Conservation (phyloP, 768 basidiomycete genomes). For the Hericium erinaceus region DNA sequence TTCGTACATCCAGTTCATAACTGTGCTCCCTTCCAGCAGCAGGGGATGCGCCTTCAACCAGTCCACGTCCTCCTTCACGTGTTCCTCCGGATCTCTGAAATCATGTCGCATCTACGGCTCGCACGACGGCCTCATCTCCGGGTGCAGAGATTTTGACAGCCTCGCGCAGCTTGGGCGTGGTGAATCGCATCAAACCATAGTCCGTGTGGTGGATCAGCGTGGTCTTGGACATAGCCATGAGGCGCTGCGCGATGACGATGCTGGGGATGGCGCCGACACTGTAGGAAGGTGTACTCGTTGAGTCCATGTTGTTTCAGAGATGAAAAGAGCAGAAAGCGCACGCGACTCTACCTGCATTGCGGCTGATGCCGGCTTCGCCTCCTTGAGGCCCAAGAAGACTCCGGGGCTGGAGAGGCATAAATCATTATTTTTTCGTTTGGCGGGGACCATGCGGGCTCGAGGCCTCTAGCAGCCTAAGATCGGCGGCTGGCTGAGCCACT, state of each 20-base stretch:
- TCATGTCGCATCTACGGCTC: conserved; percentile 38
- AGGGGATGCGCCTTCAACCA: conserved; percentile 50
- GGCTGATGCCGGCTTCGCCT: conserved; percentile 68
- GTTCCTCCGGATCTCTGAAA: conserved; percentile 40
- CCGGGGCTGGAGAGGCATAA: conserved; percentile 33
- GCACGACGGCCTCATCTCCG: conserved; percentile 13
- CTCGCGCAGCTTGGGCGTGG: conserved; percentile 35
- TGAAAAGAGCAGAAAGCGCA: conserved; percentile 22
- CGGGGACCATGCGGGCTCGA: background rate
- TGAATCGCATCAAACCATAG: conserved; percentile 67
- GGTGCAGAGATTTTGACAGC: conserved; percentile 38
- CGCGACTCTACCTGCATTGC: conserved; percentile 66
- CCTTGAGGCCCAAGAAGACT: conserved; percentile 47
- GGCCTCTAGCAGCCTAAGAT: too few species aligned
- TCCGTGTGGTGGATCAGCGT: conserved; percentile 63
- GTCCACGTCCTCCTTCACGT: conserved; percentile 48
- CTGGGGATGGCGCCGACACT: conserved; percentile 59
- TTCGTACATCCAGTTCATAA: conserved; percentile 64
- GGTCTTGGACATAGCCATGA: conserved; percentile 61
- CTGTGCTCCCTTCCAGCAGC: conserved; percentile 38
- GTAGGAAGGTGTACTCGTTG: background rate
- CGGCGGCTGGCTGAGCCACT: too few species aligned
- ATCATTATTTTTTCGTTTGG: conserved; percentile 20
- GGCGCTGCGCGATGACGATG: conserved; percentile 63
- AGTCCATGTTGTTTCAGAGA: background rate